Evolutionary conservation across 441 rosid genomes (phyloP).

Genomic region (Flueggea neowawraea): DNA sequence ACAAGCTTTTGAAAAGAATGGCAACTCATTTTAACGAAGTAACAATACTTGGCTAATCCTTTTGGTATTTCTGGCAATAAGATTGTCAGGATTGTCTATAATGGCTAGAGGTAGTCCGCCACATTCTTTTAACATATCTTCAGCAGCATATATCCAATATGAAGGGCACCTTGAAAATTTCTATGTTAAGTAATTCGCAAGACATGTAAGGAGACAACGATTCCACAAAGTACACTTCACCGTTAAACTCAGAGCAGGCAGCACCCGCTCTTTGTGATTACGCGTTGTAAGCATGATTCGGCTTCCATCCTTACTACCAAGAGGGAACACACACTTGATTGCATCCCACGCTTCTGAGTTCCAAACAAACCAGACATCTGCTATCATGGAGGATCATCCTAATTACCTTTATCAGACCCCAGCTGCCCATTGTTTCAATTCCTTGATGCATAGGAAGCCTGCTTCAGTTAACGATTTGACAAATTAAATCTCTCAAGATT

Average conservation of each 20-base stretch:
- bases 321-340: background rate
- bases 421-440: background rate
- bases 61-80: constrained; percentile 10
- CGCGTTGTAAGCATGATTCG: constrained; percentile 5
- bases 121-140: constrained; percentile 16
- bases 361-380: constrained; percentile 4
- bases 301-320: background rate
- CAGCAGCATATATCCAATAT: constrained; percentile 14
- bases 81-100: constrained; percentile 16
- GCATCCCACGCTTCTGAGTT: background rate
- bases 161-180: constrained; percentile 23
- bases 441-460: background rate
- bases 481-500: background rate
- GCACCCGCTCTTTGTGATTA: background rate
- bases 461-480: background rate
- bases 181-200: constrained; percentile 14
- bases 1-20: constrained; percentile 20
- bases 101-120: constrained; percentile 31
- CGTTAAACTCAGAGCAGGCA: background rate
- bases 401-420: background rate
- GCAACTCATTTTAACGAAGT: constrained; percentile 24
- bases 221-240: constrained; percentile 6
- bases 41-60: constrained; percentile 12
- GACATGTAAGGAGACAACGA: constrained; percentile 12
- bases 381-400: background rate